Evolutionary conservation across 1,284 basidiomycete species (phyloP), one percentile per base, ranked within the genome.

Genomic region (Cryptococcus hybrid): DNA sequence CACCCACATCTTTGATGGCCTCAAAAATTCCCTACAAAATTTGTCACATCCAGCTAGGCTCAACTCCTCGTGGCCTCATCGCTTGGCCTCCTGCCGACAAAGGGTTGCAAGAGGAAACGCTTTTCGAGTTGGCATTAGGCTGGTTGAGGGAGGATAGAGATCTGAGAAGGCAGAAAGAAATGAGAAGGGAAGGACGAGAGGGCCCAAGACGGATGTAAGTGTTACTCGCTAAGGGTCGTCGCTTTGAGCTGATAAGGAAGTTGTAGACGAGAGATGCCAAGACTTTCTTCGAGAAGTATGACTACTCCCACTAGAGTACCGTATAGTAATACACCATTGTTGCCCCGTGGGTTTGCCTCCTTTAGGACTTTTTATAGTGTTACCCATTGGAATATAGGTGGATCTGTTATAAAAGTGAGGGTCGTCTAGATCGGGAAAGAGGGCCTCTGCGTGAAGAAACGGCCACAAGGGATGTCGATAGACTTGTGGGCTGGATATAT

Each of bases 1-100:
- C 6, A 96, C 93, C 0, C 93, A 97, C 77, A 96, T 97, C 68
- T 95, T 93, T 67, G 93, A 97, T 73, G 93, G 93, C 5, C 78
- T 96, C 36, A 84, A 85, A 75, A 82, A 35, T 95, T 95, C 80
- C 93, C 93, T 3, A 95, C 92, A 0, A 89, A 71, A 82, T 96
- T 57, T 86, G 86, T 5, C 93, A 96, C 74, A 88, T 97, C 84
- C 86, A 88, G 52, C 82, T 92, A 52, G 93, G 93, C 9, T 78
- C 81, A 9, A 76, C 79, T 2, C 83, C 88, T 12, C 83, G 81
- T 1, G 80, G 82, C 24, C 86, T 89, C 2, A 82, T 84, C 13
- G 69, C 83, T 2, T 96, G 92, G 92, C 84, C 85, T 3, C 75
- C 84, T 63, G 51, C 56, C n/a, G 51, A 51, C 38, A 42, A 9